Percentiles rank a stretch among this genome's conserved stretches.
Conservation (phyloP, 345 rosid genomes). For the Gossypium sturtianum region DNA sequence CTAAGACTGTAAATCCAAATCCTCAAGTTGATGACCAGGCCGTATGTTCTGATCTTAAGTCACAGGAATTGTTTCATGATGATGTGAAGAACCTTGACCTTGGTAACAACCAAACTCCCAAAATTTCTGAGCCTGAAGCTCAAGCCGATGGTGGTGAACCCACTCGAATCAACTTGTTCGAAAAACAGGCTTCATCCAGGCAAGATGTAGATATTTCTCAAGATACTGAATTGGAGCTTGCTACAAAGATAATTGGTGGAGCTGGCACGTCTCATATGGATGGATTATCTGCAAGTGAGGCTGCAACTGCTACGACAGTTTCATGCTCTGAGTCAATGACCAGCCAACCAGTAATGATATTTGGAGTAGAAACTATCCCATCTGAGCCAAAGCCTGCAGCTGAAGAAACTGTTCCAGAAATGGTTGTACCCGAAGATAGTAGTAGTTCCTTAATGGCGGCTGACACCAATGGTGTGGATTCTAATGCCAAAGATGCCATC, state of each 20-base stretch:
- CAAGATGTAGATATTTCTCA: slow-evolving; percentile 23
- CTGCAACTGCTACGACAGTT: slow-evolving; percentile 1
- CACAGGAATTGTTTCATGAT: slow-evolving; percentile 14
- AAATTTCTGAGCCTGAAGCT: slow-evolving; percentile 23
- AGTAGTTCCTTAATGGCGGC: slow-evolving; percentile 14
- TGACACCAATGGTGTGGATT: slow-evolving; percentile 7
- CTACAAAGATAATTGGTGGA: slow-evolving; percentile 21
- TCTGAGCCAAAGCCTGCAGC: slow-evolving; percentile 17
- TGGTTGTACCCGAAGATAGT: slow-evolving; percentile 10
- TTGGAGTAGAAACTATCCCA: slow-evolving; percentile 20
- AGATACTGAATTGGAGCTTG: slow-evolving; percentile 28
- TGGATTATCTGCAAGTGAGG: slow-evolving; percentile 8
- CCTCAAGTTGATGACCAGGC: slow-evolving; percentile 24
- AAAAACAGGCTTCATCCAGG: neutral
- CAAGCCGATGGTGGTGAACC: slow-evolving; percentile 7
- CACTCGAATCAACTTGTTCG: slow-evolving; percentile 10
- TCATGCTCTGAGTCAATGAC: slow-evolving; percentile 13
- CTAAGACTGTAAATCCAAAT: slow-evolving; percentile 20
- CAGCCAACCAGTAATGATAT: slow-evolving; percentile 16
- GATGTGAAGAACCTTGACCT: slow-evolving; percentile 14
- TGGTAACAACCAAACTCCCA: slow-evolving; percentile 19
- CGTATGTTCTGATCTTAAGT: slow-evolving; percentile 20
- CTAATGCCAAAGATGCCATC: slow-evolving; percentile 10
- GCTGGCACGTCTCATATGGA: slow-evolving; percentile 6
- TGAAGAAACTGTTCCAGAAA: slow-evolving; percentile 21